These are phyloP conservation scores for Lodderomyces jiufengensis DNA, from an alignment of 1,139 yeast species.

Conservation along the genomic window DNA sequence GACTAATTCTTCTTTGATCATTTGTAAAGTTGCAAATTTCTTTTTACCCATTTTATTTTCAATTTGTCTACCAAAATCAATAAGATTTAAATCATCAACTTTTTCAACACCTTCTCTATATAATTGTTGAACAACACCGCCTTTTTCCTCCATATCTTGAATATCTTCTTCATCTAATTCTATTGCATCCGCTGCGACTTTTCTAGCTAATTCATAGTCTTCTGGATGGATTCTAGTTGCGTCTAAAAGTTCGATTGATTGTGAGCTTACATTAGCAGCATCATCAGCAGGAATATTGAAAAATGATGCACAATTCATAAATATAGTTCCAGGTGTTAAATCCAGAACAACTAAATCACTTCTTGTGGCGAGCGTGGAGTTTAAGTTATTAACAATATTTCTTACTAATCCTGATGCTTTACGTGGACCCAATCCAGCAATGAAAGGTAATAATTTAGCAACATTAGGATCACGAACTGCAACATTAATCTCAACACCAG, in stretches of 20 bases:
- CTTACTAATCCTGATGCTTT: constrained; percentile 86
- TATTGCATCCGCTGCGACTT: constrained; percentile 97
- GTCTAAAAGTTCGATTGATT: constrained; percentile 76
- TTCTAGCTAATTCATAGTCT: constrained; percentile 91
- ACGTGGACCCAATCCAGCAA: constrained; percentile 94
- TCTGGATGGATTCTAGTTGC: constrained; percentile 97
- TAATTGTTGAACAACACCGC: constrained; percentile 82
- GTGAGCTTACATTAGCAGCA: constrained; percentile 30
- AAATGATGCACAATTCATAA: constrained; percentile 90
- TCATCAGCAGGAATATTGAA: constrained; percentile 75
- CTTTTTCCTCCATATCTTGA: constrained; percentile 69
- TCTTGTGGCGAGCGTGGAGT: constrained; percentile 64
- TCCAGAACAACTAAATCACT: constrained; percentile 78
- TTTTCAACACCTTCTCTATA: constrained; percentile 81
- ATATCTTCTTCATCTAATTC: constrained; percentile 94
- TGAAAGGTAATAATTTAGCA: constrained; percentile 68
- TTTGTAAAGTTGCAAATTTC: constrained; percentile 78
- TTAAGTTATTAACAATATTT: constrained; percentile 69
- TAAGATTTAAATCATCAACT: constrained; percentile 82
- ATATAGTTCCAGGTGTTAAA: constrained; percentile 73
- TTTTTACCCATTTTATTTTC: constrained; percentile 72
- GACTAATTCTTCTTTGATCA: constrained; percentile 85
- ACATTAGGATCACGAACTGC: constrained; percentile 74
- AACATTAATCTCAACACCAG: constrained; percentile 90
- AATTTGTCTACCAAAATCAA: constrained; percentile 90